A percentile compares a stretch with the other conserved stretches of the same genome.
phyloP scores from a whole-genome alignment of 257 asterid species.

The Petunia secreta region DNA sequence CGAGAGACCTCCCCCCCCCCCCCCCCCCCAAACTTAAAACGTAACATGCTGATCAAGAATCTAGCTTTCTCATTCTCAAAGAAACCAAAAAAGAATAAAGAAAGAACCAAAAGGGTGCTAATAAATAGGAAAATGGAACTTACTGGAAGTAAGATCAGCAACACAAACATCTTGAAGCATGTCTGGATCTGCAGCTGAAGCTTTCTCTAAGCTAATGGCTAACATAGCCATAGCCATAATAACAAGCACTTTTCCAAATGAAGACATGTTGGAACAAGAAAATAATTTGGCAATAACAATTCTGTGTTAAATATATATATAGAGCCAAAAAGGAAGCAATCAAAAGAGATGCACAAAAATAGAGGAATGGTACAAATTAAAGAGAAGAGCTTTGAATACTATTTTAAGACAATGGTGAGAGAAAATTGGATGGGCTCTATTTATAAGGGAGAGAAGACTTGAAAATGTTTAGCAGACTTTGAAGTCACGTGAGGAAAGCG shows the following conservation, averaged over 20 bases:
- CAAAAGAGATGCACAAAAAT: not conserved
- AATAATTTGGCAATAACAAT: not conserved
- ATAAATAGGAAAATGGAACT: not conserved
- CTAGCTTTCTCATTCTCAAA: not conserved
- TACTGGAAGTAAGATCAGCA: conserved; percentile 65
- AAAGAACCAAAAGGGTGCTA: too few species aligned
- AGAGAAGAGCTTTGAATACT: not conserved
- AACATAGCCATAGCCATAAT: conserved; percentile 24
- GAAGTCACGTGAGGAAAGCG: conserved; percentile 23
- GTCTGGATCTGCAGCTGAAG: conserved; percentile 55
- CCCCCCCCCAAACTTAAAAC: not conserved
- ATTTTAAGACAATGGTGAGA: not conserved
- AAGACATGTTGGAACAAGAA: conserved; percentile 28
- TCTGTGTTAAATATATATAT: not conserved
- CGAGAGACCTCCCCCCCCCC: too few species aligned
- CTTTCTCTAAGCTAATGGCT: conserved; percentile 26
- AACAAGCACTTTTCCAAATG: not conserved
- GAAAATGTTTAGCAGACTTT: not conserved
- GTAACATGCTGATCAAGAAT: not conserved
- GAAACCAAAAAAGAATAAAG: not conserved
- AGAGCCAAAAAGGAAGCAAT: not conserved
- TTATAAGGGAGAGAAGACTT: conserved; percentile 13
- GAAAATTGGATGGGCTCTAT: conserved; percentile 22
- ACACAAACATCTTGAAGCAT: conserved; percentile 67
- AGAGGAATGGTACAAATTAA: not conserved